Evolutionary conservation across 306 rosid species (phyloP), one percentile per base, ranked within the genome.

Genomic region (Luffa acutangula): DNA sequence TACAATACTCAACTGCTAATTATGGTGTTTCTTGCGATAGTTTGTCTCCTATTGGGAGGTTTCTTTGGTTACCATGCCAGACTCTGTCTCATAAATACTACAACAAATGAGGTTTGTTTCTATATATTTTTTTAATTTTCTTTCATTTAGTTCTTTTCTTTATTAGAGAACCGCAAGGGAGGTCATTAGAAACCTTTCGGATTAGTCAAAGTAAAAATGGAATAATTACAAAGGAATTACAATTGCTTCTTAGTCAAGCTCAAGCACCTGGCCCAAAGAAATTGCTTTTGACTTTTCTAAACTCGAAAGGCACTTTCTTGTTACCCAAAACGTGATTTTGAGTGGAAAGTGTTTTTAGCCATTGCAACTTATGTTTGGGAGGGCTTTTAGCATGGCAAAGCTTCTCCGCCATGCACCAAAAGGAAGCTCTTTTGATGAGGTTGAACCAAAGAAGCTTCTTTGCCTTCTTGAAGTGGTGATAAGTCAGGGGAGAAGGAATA

Each of bases 21-120:
- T 20, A 79, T 93, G 87, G 89, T 90, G 85, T 93, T 93, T 85
- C 93, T 93, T 72, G 93, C 93, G 65, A 91, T 95, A 56, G 78
- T 91, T 75, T 82, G 87, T 53, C 84, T 95, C 89, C 87, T 90
- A 49, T 74, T 95, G 82, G 93, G 81, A 3, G 99, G 97, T 31
- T 93, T 95, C 85, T 90, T 91, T 83, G 89, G 92, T 82, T 95
- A 91, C 87, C 98, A 95, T 80, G 91, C 97, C 74, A 89, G 91
- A 56, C 97, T 95, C 42, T 92, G 97, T 87, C 90, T 95, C 80
- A 85, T 87, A 80, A 93, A 95, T 81, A 93, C 93, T 57, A 95
- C 99, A 75, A 90, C 97, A n/a, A 93, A 93, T 49, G 99, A 95
- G 99, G 99, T 95, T 67, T 77, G 53, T 56, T 76, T 37, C 43